Percentiles rank a stretch among this genome's conserved stretches.
phyloP scores from a whole-genome alignment of 331 rosid species.

The Rosa hybrid region DNA sequence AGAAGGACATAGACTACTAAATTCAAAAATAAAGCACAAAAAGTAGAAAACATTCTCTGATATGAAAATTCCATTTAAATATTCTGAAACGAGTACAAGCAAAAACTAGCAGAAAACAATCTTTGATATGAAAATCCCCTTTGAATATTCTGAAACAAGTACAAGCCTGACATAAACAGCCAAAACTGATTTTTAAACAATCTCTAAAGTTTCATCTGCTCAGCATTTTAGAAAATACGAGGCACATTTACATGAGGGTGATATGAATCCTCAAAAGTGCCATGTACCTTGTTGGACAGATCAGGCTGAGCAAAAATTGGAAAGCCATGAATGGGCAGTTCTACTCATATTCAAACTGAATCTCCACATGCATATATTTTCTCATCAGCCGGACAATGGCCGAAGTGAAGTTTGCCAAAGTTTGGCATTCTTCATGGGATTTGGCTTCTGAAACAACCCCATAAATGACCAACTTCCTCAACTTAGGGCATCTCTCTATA shows the following conservation, averaged over 20 bases:
- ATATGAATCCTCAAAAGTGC: neutral
- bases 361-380: conserved; percentile 50
- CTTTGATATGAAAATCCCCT: neutral
- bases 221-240: neutral
- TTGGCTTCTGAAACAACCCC: conserved; percentile 50
- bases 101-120: conserved; percentile 7
- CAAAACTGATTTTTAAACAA: conserved; percentile 10
- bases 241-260: neutral
- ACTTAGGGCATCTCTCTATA: conserved; percentile 44
- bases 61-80: neutral
- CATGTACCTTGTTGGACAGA: conserved; percentile 14
- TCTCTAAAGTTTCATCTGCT: conserved; percentile 16
- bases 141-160: conserved; percentile 6
- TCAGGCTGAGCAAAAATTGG: conserved; percentile 4
- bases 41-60: neutral
- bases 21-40: neutral
- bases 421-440: conserved; percentile 37
- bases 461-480: conserved; percentile 39
- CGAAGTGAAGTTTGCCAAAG: conserved; percentile 38
- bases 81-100: conserved; percentile 16
- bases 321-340: conserved; percentile 8
- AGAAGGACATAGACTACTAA: neutral
- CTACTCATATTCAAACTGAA: conserved; percentile 61
- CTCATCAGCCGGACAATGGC: conserved; percentile 48
- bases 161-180: conserved; percentile 6